A percentile compares a stretch with the other conserved stretches of the same genome.
Conservation (phyloP, 352 stramenopile genomes). For the Phytopythium ostracodes region DNA sequence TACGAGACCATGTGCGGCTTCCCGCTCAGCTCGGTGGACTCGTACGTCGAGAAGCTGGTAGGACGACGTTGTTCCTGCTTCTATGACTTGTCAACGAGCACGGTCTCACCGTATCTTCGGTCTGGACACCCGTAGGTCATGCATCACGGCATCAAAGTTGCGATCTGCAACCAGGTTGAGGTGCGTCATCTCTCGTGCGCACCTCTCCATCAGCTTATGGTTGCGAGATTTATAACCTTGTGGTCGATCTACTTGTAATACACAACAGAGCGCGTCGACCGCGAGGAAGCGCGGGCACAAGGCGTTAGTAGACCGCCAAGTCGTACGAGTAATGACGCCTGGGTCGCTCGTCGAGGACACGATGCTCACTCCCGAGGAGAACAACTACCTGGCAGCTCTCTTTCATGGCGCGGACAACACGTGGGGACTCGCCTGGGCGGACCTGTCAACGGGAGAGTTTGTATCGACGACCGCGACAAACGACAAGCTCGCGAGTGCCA, state of each 20-base stretch:
- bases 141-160: constrained; percentile 81
- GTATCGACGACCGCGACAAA: constrained; percentile 48
- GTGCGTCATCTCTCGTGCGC: constrained; percentile 16
- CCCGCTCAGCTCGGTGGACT: constrained; percentile 61
- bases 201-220: neutral
- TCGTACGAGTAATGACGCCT: constrained; percentile 73
- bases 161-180: constrained; percentile 81
- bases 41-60: constrained; percentile 81
- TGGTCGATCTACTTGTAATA: neutral
- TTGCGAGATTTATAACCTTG: neutral
- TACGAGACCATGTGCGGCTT: constrained; percentile 80
- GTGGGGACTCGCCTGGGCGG: constrained; percentile 67
- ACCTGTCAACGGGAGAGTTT: constrained; percentile 79
- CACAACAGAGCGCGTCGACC: constrained; percentile 34
- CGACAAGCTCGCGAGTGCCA: constrained; percentile 54
- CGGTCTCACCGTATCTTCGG: neutral
- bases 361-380: constrained; percentile 72
- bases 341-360: constrained; percentile 73
- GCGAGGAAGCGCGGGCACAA: constrained; percentile 57
- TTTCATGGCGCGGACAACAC: constrained; percentile 20
- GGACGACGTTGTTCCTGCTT: neutral
- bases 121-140: constrained; percentile 37
- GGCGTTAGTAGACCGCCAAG: constrained; percentile 63
- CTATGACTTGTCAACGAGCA: neutral
- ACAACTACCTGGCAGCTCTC: constrained; percentile 72